phyloP scores from a whole-genome alignment of 2,329 filamentous ascomycete species.

The Ophidiomyces ophidiicola region DNA sequence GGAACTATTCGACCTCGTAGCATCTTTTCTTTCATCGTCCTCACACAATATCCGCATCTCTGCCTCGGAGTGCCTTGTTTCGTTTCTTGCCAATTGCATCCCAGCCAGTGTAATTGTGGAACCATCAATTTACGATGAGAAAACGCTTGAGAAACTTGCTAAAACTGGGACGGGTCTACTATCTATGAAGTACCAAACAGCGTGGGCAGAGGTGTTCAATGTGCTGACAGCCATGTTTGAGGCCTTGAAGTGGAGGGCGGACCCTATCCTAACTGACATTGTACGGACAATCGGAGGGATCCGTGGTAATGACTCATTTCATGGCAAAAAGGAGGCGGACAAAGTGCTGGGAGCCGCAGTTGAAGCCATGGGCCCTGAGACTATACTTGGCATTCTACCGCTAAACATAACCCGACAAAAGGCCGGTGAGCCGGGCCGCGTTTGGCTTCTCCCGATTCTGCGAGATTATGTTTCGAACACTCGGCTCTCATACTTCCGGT shows the following conservation, averaged over 20 bases:
- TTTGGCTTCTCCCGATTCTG: constrained; percentile 88
- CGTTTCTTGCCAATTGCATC: constrained; percentile 81
- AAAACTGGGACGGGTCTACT: constrained; percentile 61
- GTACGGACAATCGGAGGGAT: constrained; percentile 75
- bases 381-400: constrained; percentile 69
- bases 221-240: constrained; percentile 81
- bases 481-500: constrained; percentile 68
- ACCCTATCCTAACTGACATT: constrained; percentile 63
- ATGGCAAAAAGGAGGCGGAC: constrained; percentile 89
- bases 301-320: constrained; percentile 74
- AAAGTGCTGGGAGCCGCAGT: constrained; percentile 79
- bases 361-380: constrained; percentile 76
- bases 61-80: constrained; percentile 86
- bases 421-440: constrained; percentile 67
- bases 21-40: constrained; percentile 69
- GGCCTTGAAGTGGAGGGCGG: constrained; percentile 68
- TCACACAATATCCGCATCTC: constrained; percentile 91
- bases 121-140: constrained; percentile 86
- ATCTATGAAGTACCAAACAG: constrained; percentile 81
- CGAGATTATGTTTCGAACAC: constrained; percentile 86
- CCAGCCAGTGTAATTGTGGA: constrained; percentile 72
- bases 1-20: constrained; percentile 66
- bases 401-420: constrained; percentile 71
- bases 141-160: constrained; percentile 66
- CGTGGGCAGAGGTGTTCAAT: constrained; percentile 89